These are phyloP conservation scores for Raffaelea ambrosiae DNA, from an alignment of 2,329 filamentous ascomycete genomes.

Conservation along the genomic window DNA sequence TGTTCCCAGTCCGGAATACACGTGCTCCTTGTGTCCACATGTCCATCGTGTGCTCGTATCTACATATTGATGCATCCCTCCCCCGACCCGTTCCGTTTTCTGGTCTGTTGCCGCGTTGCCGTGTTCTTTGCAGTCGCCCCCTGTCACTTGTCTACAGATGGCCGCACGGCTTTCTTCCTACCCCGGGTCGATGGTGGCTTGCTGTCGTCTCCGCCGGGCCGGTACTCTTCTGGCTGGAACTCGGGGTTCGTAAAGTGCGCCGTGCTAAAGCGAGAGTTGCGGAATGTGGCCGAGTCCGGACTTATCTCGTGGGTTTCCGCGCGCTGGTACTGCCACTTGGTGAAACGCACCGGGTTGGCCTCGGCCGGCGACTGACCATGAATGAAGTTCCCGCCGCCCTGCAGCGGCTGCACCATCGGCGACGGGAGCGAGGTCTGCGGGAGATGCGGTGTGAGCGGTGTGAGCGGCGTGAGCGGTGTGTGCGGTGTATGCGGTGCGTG, in stretches of 20 bases:
- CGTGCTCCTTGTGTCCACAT: too few species aligned
- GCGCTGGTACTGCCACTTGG: conserved; percentile 41
- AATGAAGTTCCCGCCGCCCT: conserved; percentile 5
- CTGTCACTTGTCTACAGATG: not conserved
- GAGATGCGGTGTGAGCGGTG: conserved; percentile 16
- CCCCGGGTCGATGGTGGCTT: not conserved
- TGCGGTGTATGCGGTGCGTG: conserved; percentile 1
- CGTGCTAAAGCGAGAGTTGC: conserved; percentile 58
- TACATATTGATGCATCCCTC: too few species aligned
- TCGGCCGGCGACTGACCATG: conserved; percentile 13
- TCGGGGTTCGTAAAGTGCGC: conserved; percentile 60
- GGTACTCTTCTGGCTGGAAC: conserved; percentile 48
- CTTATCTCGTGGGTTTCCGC: conserved; percentile 3
- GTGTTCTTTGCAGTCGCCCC: not conserved
- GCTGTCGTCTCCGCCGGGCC: conserved; percentile 27
- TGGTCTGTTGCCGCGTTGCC: too few species aligned
- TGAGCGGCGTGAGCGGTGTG: conserved; percentile 2
- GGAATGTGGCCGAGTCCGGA: conserved; percentile 40
- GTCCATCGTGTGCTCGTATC: too few species aligned
- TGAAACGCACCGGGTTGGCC: conserved; percentile 40
- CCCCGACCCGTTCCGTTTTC: too few species aligned
- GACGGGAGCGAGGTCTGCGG: conserved; percentile 11
- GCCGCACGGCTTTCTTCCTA: not conserved
- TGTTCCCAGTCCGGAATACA: too few species aligned
- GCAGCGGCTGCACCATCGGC: conserved; percentile 19